phyloP scores from a whole-genome alignment of 2,329 filamentous ascomycete species.

The Penicillium rolfsii region DNA sequence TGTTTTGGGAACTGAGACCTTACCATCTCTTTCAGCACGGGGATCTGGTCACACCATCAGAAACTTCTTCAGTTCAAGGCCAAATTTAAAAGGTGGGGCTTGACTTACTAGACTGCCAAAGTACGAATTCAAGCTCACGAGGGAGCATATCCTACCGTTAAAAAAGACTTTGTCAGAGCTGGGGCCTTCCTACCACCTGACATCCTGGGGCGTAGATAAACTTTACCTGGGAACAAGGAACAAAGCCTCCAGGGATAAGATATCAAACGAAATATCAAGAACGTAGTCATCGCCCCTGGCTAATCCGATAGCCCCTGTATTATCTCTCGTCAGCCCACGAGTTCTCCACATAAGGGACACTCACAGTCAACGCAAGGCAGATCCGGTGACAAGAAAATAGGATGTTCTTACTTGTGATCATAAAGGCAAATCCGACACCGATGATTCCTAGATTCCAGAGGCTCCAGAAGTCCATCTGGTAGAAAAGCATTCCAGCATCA shows the following conservation, averaged over 20 bases:
- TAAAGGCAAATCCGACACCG: slow-evolving; percentile 70
- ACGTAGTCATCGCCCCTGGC: slow-evolving; percentile 61
- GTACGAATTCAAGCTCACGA: slow-evolving; percentile 84
- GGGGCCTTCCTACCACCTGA: not conserved
- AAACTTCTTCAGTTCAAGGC: not conserved
- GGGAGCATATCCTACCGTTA: slow-evolving; percentile 71
- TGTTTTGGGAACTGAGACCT: slow-evolving; percentile 4
- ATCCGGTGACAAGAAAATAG: slow-evolving; percentile 9
- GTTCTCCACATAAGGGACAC: not conserved
- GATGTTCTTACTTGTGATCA: slow-evolving; percentile 65
- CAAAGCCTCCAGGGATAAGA: slow-evolving; percentile 84
- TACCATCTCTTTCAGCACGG: slow-evolving; percentile 89
- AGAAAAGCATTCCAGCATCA: slow-evolving; percentile 85
- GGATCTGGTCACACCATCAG: slow-evolving; percentile 58
- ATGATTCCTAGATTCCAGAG: slow-evolving; percentile 76
- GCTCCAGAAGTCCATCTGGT: slow-evolving; percentile 81
- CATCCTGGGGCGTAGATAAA: not conserved
- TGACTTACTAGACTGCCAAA: slow-evolving; percentile 61
- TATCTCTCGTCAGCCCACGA: slow-evolving; percentile 11
- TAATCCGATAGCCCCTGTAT: slow-evolving; percentile 68
- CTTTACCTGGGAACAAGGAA: slow-evolving; percentile 76
- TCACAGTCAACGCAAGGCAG: slow-evolving; percentile 27
- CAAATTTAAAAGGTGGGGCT: slow-evolving; percentile 6
- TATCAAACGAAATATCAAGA: slow-evolving; percentile 82
- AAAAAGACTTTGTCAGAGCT: slow-evolving; percentile 23